These are phyloP conservation scores for Musa itinerans DNA, from an alignment of 176 grass and related monocot species.

Conservation along the genomic window DNA sequence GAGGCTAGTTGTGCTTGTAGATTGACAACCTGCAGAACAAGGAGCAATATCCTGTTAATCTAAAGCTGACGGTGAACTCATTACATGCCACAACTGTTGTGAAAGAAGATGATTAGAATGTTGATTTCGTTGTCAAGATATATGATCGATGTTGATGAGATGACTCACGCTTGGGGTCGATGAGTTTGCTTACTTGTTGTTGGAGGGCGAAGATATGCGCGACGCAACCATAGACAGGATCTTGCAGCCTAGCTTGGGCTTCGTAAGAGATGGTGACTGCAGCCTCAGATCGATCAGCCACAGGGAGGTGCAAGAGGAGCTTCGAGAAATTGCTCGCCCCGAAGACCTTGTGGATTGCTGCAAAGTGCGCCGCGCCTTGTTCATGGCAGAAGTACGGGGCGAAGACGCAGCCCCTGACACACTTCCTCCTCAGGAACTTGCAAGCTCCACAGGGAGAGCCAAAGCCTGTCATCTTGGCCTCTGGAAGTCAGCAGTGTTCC, in stretches of 20 bases:
- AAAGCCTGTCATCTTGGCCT: constrained; percentile 51
- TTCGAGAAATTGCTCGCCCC: constrained; percentile 93
- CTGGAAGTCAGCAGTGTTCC: not conserved
- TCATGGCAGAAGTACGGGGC: constrained; percentile 95
- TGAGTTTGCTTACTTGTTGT: constrained; percentile 42
- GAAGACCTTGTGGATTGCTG: constrained; percentile 96
- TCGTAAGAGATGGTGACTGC: constrained; percentile 88
- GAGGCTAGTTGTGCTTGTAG: constrained; percentile 77
- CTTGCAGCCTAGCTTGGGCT: constrained; percentile 74
- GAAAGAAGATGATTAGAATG: no score
- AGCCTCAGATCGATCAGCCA: constrained; percentile 68
- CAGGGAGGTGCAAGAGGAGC: constrained; percentile 64
- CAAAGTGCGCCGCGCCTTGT: constrained; percentile 70
- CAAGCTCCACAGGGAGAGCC: constrained; percentile 92
- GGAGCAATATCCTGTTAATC: not conserved
- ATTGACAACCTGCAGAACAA: constrained; percentile 53
- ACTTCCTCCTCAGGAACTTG: constrained; percentile 87
- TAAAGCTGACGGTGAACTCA: constrained; percentile 2
- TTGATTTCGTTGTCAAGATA: no score
- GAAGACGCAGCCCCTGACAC: constrained; percentile 75
- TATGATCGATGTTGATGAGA: no score
- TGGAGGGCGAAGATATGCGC: constrained; percentile 97
- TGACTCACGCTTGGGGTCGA: not conserved
- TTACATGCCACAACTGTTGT: not conserved
- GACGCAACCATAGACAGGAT: constrained; percentile 94